Conservation (phyloP, 169 alveolate genomes). For the Theileria sp. region DNA sequence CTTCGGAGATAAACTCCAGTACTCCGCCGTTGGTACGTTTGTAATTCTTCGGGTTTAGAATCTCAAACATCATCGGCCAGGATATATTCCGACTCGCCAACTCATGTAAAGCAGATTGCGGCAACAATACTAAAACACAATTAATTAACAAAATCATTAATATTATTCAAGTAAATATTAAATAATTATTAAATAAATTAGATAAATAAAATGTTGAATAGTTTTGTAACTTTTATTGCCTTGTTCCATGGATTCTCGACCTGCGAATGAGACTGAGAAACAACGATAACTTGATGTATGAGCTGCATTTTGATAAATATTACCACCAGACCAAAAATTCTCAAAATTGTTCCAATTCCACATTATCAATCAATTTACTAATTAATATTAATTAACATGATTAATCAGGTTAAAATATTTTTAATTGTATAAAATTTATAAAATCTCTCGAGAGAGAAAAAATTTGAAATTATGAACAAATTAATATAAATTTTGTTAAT, state of each 20-base stretch:
- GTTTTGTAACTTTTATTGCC: slow-evolving; percentile 81
- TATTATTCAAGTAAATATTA: too few species aligned
- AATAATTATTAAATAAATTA: too few species aligned
- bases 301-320: slow-evolving; percentile 35
- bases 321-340: slow-evolving; percentile 21
- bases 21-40: slow-evolving; percentile 90
- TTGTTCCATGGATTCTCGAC: slow-evolving; percentile 81
- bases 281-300: slow-evolving; percentile 75
- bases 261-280: slow-evolving; percentile 82
- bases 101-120: slow-evolving; percentile 81
- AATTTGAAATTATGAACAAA: background rate
- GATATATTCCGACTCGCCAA: slow-evolving; percentile 83
- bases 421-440: too few species aligned
- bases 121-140: slow-evolving; percentile 65
- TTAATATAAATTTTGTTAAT: too few species aligned
- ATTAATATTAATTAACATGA: background rate
- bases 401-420: background rate
- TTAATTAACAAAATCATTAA: too few species aligned
- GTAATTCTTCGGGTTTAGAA: slow-evolving; percentile 73
- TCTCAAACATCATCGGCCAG: slow-evolving; percentile 86
- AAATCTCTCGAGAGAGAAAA: background rate
- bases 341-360: slow-evolving; percentile 56
- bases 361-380: slow-evolving; percentile 16
- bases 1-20: slow-evolving; percentile 91
- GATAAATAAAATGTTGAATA: too few species aligned